Evolutionary conservation across 805 yeast genomes (phyloP).

Genomic region (Suhomyces pyralidae): DNA sequence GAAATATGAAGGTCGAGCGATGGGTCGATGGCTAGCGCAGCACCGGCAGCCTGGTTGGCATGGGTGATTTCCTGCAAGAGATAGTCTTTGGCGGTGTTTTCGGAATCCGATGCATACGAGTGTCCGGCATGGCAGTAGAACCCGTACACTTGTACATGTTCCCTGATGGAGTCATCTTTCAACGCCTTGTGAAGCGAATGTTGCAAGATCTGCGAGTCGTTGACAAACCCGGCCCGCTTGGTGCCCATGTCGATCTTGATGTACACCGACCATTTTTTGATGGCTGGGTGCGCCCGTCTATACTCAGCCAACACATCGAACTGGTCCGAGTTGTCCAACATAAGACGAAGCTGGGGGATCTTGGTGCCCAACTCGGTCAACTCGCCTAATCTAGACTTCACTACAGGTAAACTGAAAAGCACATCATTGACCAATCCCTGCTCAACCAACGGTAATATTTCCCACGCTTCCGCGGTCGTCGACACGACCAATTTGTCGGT

Average conservation of each 20-base stretch:
- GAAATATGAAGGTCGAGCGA: slow-evolving; percentile 48
- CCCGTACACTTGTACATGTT: slow-evolving; percentile 52
- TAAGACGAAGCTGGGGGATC: slow-evolving; percentile 47
- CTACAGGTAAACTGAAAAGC: slow-evolving; percentile 41
- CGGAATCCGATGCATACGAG: slow-evolving; percentile 52
- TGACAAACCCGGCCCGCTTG: slow-evolving; percentile 58
- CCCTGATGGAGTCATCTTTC: slow-evolving; percentile 17
- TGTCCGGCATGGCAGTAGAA: slow-evolving; percentile 82
- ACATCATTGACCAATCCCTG: slow-evolving; percentile 36
- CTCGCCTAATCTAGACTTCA: slow-evolving; percentile 48
- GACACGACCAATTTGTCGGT: slow-evolving; percentile 61
- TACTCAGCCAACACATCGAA: slow-evolving; percentile 44
- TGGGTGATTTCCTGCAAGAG: slow-evolving; percentile 56
- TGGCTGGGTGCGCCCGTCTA: slow-evolving; percentile 18
- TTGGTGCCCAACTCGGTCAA: slow-evolving; percentile 41
- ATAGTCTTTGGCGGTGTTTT: slow-evolving; percentile 44
- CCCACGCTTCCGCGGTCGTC: slow-evolving; percentile 66
- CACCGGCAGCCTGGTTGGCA: slow-evolving; percentile 52
- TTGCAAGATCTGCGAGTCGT: slow-evolving; percentile 33
- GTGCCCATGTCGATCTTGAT: slow-evolving; percentile 72
- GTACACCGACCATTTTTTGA: slow-evolving; percentile 57
- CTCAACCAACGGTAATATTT: slow-evolving; percentile 38
- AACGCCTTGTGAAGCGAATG: slow-evolving; percentile 31
- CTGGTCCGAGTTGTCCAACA: slow-evolving; percentile 63
- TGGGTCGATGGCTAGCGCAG: slow-evolving; percentile 35